Evolutionary conservation across 352 stramenopile genomes (phyloP).

Genomic region (Phytophthora megakarya): DNA sequence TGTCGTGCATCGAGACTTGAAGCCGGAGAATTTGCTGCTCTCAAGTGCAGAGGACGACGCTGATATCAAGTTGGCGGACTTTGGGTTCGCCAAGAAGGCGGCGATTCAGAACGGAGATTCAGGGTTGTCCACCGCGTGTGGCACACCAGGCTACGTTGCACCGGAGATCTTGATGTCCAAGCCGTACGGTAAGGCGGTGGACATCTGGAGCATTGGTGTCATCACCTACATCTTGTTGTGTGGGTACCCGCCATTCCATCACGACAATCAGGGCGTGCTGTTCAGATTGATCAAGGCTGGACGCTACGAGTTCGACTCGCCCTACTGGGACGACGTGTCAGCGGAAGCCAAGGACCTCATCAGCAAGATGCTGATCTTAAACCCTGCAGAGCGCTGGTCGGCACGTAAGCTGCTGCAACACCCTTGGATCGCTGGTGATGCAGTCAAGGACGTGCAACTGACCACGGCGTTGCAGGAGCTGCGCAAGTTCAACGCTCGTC

Average conservation of each 20-base stretch:
- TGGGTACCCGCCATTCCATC: slow-evolving; percentile 86
- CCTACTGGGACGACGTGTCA: slow-evolving; percentile 85
- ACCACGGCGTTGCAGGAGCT: slow-evolving; percentile 89
- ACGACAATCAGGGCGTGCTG: slow-evolving; percentile 92
- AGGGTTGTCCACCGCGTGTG: slow-evolving; percentile 66
- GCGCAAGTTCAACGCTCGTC: slow-evolving; percentile 93
- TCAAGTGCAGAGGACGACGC: slow-evolving; percentile 73
- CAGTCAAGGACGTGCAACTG: slow-evolving; percentile 76
- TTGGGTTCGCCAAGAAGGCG: slow-evolving; percentile 85
- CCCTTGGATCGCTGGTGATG: slow-evolving; percentile 86
- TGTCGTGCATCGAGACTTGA: slow-evolving; percentile 95
- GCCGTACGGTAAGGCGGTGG: slow-evolving; percentile 78
- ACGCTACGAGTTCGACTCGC: slow-evolving; percentile 74
- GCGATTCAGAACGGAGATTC: slow-evolving; percentile 47
- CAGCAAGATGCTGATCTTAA: slow-evolving; percentile 85
- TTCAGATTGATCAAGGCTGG: slow-evolving; percentile 79
- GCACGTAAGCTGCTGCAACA: slow-evolving; percentile 77
- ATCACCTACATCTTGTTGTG: slow-evolving; percentile 89
- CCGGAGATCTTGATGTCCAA: slow-evolving; percentile 79
- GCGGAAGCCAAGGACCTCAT: slow-evolving; percentile 89
- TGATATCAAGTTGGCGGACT: slow-evolving; percentile 86
- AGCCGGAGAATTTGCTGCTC: slow-evolving; percentile 96
- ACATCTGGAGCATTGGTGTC: slow-evolving; percentile 92
- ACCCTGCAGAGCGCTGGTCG: slow-evolving; percentile 81
- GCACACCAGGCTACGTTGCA: slow-evolving; percentile 78